Evolutionary conservation across 163 green algal genomes (phyloP).

Genomic region (Scenedesmus sp.): DNA sequence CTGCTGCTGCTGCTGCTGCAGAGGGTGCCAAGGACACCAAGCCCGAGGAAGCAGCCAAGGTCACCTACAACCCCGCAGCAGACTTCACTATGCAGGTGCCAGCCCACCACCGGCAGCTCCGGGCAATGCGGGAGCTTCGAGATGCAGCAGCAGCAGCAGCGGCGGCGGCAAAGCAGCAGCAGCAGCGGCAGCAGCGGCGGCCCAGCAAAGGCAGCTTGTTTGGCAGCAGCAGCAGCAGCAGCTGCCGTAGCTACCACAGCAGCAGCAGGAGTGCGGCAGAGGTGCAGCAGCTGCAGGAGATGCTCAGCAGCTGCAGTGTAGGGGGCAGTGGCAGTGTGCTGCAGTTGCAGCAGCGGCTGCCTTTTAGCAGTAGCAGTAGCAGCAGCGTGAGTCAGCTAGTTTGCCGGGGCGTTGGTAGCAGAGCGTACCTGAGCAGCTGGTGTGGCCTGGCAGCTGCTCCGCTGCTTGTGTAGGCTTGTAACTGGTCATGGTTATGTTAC

Average conservation of each 20-base stretch:
- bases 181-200: background rate
- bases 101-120: background rate
- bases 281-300: background rate
- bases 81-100: constrained; percentile 40
- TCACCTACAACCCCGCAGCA: constrained; percentile 27
- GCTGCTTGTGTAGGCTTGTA: background rate
- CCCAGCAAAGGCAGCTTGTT: background rate
- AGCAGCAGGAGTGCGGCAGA: background rate
- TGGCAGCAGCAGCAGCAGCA: constrained; percentile 21
- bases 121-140: background rate
- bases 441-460: constrained; percentile 24
- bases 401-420: background rate
- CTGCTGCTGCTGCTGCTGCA: background rate
- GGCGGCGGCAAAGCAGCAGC: constrained; percentile 23
- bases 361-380: background rate
- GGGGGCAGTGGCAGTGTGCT: background rate
- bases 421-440: background rate
- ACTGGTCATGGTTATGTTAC: background rate
- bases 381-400: background rate
- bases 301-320: background rate
- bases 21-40: constrained; percentile 35
- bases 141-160: constrained; percentile 29
- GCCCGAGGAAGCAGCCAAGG: constrained; percentile 12
- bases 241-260: constrained; percentile 4
- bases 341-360: constrained; percentile 22